Conservation (phyloP, 2,329 filamentous ascomycete genomes). For the Ceratocystis eucalypticola region DNA sequence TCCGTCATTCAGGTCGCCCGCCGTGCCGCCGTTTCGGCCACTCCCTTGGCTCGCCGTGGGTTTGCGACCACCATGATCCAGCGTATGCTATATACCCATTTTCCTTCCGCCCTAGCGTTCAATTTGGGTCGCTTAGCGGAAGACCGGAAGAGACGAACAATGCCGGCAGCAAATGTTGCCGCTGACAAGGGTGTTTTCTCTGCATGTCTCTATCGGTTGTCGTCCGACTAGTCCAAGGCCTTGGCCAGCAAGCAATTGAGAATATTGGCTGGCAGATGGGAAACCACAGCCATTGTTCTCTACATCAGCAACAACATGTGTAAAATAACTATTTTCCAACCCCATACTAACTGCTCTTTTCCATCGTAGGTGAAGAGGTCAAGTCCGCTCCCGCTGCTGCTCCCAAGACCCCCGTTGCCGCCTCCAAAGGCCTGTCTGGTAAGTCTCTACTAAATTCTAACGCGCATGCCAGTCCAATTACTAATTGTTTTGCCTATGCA, state of each 20-base stretch:
- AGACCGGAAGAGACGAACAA: neutral
- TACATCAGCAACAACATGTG: neutral
- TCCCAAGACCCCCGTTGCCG: constrained; percentile 31
- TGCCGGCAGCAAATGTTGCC: neutral
- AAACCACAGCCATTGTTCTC: neutral
- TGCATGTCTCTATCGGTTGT: neutral
- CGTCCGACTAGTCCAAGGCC: neutral
- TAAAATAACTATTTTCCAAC: neutral
- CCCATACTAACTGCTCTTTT: neutral
- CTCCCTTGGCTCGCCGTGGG: constrained; percentile 42
- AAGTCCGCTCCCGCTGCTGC: constrained; percentile 18
- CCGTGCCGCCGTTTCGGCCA: constrained; percentile 36
- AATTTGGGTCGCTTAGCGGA: neutral
- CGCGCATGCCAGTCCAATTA: neutral
- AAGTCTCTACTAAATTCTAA: constrained; percentile 24
- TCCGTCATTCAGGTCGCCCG: constrained; percentile 47
- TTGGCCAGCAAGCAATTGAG: neutral
- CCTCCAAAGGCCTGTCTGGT: constrained; percentile 37
- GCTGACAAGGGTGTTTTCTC: neutral
- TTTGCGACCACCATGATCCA: constrained; percentile 48
- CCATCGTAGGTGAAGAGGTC: constrained; percentile 20
- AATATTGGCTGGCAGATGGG: neutral
- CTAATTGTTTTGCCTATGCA: constrained; percentile 29
- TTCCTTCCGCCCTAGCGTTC: constrained; percentile 8
- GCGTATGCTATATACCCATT: constrained; percentile 34